Evolutionary conservation across 1,139 yeast genomes (phyloP), one percentile per base, ranked within the genome.

Genomic region (Yarrowia galli): DNA sequence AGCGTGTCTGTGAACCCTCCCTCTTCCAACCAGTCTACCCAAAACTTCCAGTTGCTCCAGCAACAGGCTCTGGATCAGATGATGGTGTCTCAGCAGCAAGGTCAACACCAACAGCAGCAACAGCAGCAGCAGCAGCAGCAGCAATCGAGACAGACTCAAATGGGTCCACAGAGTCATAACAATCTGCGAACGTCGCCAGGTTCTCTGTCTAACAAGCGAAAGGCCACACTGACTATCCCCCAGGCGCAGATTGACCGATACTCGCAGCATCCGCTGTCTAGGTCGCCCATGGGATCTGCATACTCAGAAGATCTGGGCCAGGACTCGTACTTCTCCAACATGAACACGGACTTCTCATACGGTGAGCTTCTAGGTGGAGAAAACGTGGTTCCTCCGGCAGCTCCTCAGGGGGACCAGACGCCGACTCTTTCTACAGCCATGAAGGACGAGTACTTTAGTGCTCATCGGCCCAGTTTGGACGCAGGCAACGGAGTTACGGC

Each of bases 171-270:
- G 35, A 16, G 20, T n/a, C 38, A 49, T 2, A 12, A n/a, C 25
- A 51, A 10, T n/a, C 61, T n/a, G 3, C 46, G 60, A 9, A 40
- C 61, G n/a, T 58, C 64, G 18, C 64, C 64, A 0, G 51, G 51
- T 2, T 58, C 64, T 8, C 40, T 58, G 16, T 46, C 56, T 6
- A 61, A 61, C 46, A 61, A 61, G n/a, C 35, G 66, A 46, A 46
- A 61, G 36, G 66, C 66, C n/a, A 61, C 66, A 4, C 46, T 61
- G 2, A 61, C 66, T 23, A 48, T 61, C 46, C 66, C 66, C 22
- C 66, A 61, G 36, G 66, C 66, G 10, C 66, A 61, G 45, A 48
- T 61, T 5, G 66, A 61, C 56, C 43, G 66, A 15, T 61, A 61
- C 46, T 36, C 56, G 10, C 56, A 46, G 6, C 66, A 61, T 13